Evolutionary conservation across 73 alveolate species (phyloP).

Genomic region (Blepharisma stoltei): DNA sequence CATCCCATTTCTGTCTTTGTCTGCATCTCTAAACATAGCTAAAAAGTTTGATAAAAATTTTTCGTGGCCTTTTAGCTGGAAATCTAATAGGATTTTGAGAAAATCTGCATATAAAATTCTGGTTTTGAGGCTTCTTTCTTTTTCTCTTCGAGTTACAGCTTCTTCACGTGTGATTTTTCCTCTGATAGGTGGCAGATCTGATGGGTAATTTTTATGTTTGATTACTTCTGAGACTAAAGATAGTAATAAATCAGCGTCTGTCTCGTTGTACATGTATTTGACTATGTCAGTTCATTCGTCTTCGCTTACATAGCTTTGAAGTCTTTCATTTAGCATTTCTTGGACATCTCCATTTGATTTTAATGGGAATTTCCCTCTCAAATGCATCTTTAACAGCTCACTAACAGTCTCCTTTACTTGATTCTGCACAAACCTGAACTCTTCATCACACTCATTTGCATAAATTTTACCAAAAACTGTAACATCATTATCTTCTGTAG

Average conservation of each 20-base stretch:
- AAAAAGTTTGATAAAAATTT: constrained; percentile 86
- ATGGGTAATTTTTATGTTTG: constrained; percentile 34
- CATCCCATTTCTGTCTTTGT: constrained; percentile 84
- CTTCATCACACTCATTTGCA: constrained; percentile 98
- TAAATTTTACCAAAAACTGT: constrained; percentile 92
- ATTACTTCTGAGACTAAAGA: constrained; percentile 34
- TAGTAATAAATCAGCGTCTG: constrained; percentile 70
- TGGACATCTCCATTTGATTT: constrained; percentile 83
- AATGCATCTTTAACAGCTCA: constrained; percentile 66
- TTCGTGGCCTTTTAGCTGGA: constrained; percentile 91
- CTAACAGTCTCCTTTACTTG: constrained; percentile 93
- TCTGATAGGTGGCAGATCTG: constrained; percentile 22
- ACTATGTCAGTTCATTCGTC: constrained; percentile 94
- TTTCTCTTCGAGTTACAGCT: constrained; percentile 52
- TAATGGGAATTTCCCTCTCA: constrained; percentile 75
- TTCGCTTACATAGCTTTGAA: constrained; percentile 76
- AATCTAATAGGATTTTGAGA: constrained; percentile 83
- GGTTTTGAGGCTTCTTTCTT: constrained; percentile 74
- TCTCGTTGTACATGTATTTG: constrained; percentile 92
- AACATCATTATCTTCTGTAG: constrained; percentile 89
- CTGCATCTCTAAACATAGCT: constrained; percentile 73
- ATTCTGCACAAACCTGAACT: constrained; percentile 81
- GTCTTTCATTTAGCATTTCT: constrained; percentile 62
- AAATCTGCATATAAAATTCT: constrained; percentile 63
- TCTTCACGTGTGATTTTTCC: constrained; percentile 59